Base-by-base conservation (phyloP, 805 yeast genomes). In the Myxozyma geophila region DNA sequence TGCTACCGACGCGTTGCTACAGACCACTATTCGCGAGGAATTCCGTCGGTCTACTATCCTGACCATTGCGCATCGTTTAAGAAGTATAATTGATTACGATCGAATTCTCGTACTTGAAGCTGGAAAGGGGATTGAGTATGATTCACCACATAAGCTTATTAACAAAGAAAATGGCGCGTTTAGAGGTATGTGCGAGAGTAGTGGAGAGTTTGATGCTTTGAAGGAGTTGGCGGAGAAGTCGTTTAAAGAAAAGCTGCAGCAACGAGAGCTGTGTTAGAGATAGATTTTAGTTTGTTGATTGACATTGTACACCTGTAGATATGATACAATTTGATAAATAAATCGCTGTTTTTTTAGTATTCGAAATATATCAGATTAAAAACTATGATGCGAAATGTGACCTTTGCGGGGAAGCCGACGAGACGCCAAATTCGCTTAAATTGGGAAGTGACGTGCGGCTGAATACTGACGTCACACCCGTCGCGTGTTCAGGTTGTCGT, bases 191-290 rank as follows among this genome's bases (percentile, higher is more conserved):
- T 55, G 59, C 35, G 54, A 59, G 43, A 90, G 91, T 76, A 88
- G 96, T 73, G 98, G 98, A 54, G 98, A 93, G 75, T 79, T 93
- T 65, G 96, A 90, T 52, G 81, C 86, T 1, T 82, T 93, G 71
- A 79, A 85, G 23, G 84, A 83, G 69, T 75, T 89, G 64, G 95
- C 98, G 2, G 87, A 87, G 72, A 40, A 62, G 52, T 58, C 66
- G 80, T 39, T 82, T 88, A 44, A 74, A 82, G 23, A 53, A 53
- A 53, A 53, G 37, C 39, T 40, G 88, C 13, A 7, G 57, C 57
- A 41, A 23, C 10, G 35, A 5, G 6, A 40, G 13, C n/a, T n/a
- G 23, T 13, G 33, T 9, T 36, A 19, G 54, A 51, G 2, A 6
- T 7, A 10, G 10, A 17, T 13, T 13, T 43, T 43, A 12, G 13